Conservation (phyloP, 768 basidiomycete genomes). For the Lactifluus rugatus region DNA sequence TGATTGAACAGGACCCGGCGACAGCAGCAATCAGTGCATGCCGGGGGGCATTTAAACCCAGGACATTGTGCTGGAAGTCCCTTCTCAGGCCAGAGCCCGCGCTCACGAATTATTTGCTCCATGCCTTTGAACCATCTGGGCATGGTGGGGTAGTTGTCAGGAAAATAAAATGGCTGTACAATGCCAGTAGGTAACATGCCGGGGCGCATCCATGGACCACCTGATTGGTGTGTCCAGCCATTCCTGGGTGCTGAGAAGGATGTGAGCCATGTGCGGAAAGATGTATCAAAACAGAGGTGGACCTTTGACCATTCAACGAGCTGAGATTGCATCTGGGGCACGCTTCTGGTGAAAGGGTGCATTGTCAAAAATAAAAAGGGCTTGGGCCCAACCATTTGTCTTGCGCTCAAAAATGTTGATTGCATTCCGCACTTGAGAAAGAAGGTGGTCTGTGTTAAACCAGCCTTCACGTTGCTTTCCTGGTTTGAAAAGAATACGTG, state of each 20-base stretch:
- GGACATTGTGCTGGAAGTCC: background rate
- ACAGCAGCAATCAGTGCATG: too few species aligned
- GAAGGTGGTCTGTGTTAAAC: background rate
- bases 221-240: background rate
- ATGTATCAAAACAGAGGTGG: background rate
- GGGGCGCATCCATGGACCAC: background rate
- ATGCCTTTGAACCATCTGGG: background rate
- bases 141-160: background rate
- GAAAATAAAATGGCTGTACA: background rate
- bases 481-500: background rate
- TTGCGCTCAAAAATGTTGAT: background rate
- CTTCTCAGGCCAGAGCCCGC: background rate
- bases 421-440: background rate
- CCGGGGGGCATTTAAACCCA: background rate
- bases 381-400: background rate
- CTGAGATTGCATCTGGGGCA: background rate
- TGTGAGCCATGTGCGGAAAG: background rate
- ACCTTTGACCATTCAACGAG: background rate
- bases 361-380: background rate
- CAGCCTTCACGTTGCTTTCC: background rate
- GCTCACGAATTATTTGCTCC: background rate
- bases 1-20: too few species aligned
- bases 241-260: background rate
- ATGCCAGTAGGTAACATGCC: background rate
- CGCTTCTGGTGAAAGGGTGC: background rate